Evolutionary conservation across 345 rosid species (phyloP), one percentile per base, ranked within the genome.

Genomic region (Combretum micranthum): DNA sequence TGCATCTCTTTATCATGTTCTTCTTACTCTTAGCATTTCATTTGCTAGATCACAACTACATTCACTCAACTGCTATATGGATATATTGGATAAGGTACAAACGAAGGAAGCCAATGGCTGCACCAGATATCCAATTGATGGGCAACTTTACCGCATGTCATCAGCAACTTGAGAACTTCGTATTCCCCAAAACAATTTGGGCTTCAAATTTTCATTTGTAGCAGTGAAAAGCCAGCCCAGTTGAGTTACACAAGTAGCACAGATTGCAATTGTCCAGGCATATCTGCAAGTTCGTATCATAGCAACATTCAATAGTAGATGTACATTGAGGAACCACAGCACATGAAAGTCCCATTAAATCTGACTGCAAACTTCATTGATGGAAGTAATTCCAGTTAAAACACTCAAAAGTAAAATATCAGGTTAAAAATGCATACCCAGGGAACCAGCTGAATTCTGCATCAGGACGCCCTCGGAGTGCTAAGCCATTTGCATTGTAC

Each of bases 381-480:
- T 8, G 9, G 47, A 46, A 17, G 49, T 17, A 16, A 4, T 32
- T 32, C 9, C 39, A 32, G 9, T 7, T 11, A 32, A 46, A 46
- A 46, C 49, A n/a, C n/a, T n/a, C n/a, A n/a, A n/a, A 43, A 17
- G n/a, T 17, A 60, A 32, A 45, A 26, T 18, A 25, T 16, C 22
- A 55, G 46, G 20, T 8, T 17, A 59, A 15, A 45, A 26, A 15
- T 23, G 23, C 87, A 62, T 89, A 93, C 99, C 99, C 96, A 50
- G 99, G 99, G 78, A 93, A 93, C 99, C 97, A 93, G 72, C 99
- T 89, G 80, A 80, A 91, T 51, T 82, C 86, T 54, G 69, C 67
- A 52, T 0, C 12, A 2, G 96, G 62, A 42, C 47, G 68, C 63
- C 83, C 80, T 0, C 4, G 9, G 42, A 83, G 85, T 17, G 85